A percentile compares a stretch with the other conserved stretches of the same genome.
These are phyloP conservation scores for Circinella minor DNA, from an alignment of 371 early-diverging fungal species.

Conservation along the genomic window DNA sequence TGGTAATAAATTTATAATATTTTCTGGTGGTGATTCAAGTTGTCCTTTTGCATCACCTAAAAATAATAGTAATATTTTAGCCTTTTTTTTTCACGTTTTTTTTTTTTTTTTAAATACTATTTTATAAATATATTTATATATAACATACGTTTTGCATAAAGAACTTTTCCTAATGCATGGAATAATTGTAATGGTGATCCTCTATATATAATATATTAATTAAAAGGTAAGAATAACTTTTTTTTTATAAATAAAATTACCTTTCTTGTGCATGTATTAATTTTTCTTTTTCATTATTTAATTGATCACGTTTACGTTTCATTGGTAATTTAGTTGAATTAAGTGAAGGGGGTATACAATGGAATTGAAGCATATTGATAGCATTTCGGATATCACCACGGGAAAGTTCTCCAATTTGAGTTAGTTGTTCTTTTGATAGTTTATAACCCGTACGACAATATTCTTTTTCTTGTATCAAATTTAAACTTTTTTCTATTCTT, in stretches of 20 bases:
- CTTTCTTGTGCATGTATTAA: conserved; percentile 1
- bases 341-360: conserved; percentile 15
- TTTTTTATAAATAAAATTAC: neutral
- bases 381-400: conserved; percentile 49
- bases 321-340: neutral
- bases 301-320: conserved; percentile 12
- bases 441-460: neutral
- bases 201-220: neutral
- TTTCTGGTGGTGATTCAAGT: conserved; percentile 35
- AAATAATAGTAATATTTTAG: neutral
- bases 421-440: conserved; percentile 12
- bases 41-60: conserved; percentile 19
- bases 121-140: too few relatives aligned
- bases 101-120: neutral
- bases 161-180: conserved; percentile 48
- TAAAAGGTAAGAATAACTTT: neutral
- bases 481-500: conserved; percentile 20
- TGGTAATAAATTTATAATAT: neutral
- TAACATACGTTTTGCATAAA: conserved; percentile 41
- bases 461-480: conserved; percentile 20
- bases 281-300: neutral
- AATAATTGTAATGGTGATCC: conserved; percentile 31
- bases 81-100: too few relatives aligned
- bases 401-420: conserved; percentile 24
- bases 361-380: conserved; percentile 45